Evolutionary conservation across 2,329 filamentous ascomycete species (phyloP), one percentile per base, ranked within the genome.

Genomic region (Metarhizium brunneum): DNA sequence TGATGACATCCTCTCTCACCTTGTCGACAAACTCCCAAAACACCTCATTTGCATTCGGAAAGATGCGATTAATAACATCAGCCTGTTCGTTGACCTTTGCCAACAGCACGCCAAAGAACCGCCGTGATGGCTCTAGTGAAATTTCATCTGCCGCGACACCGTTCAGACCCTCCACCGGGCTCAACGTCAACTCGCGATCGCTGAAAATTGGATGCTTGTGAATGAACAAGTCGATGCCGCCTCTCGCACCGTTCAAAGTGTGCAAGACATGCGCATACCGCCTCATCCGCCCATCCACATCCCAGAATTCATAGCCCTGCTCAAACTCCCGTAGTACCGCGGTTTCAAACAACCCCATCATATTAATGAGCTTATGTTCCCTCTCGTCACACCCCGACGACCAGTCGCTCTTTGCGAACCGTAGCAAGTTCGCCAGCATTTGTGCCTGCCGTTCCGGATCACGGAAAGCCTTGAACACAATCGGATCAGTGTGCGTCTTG

Each of bases 261-360:
- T 88, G 84, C 56, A 99, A 74, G 16, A 99, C 91, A 63, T 90
- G 84, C 2, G 92, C 92, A 70, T 96, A 97, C 65, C 88, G 83
- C 62, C 81, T 84, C 92, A 97, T 96, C 54, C 85, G 80, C 2
- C 90, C 91, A 61, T 95, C 88, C 54, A 95, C 84, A 68, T 99
- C 92, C 73, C 87, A 88, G 47, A 84, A 85, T 68, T 94, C 90
- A 62, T 95, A 95, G 4, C 90, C 94, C 65, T 94, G 88, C 70
- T 95, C 88, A 62, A 99, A 99, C 68, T 99, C 94, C 51, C 88
- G 82, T 53, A 96, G 73, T 3, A 95, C 92, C 3, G 92, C 91
- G 56, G 86, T 91, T 71, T 97, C 92, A 64, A 99, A 99, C 57
- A 94, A 85, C 42, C 80, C 80, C 61, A 86, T 82, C 80, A 95